Conservation (phyloP, 2,329 filamentous ascomycete genomes). For the Dothiorella sarmentorum region DNA sequence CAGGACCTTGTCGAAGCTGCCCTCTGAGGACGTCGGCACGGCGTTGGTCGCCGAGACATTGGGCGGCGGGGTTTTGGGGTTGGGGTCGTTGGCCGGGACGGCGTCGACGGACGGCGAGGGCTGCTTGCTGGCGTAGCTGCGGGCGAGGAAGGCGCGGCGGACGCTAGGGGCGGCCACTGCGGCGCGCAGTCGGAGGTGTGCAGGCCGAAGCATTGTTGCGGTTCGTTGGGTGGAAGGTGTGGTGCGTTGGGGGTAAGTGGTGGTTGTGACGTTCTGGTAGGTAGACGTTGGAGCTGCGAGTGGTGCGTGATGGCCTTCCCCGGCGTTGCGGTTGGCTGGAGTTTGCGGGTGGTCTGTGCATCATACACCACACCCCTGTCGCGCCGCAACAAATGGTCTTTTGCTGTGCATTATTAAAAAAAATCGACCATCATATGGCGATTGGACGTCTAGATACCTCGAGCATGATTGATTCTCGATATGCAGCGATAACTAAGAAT, state of each 20-base stretch:
- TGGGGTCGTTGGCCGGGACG: slow-evolving; percentile 64
- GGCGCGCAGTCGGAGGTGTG: slow-evolving; percentile 30
- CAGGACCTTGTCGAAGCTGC: slow-evolving; percentile 50
- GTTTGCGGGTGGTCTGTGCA: slow-evolving; percentile 1
- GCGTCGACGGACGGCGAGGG: slow-evolving; percentile 57
- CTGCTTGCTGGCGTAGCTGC: slow-evolving; percentile 7
- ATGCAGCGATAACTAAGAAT: no score
- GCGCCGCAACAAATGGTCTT: neutral
- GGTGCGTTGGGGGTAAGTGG: neutral
- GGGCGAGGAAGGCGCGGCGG: slow-evolving; percentile 20
- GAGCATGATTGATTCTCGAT: no score
- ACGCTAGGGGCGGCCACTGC: neutral
- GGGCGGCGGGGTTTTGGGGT: slow-evolving; percentile 43
- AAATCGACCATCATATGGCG: no score
- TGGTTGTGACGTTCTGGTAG: neutral
- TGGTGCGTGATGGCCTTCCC: slow-evolving; percentile 9
- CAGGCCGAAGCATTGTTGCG: slow-evolving; percentile 24
- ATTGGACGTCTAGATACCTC: no score
- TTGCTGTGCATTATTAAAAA: no score
- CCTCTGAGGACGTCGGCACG: slow-evolving; percentile 49
- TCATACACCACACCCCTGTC: neutral
- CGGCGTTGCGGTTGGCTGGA: slow-evolving; percentile 3
- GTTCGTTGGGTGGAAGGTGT: neutral
- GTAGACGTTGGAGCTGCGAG: slow-evolving; percentile 6
- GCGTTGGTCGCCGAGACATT: slow-evolving; percentile 63